Percentiles rank a stretch among this genome's conserved stretches.
Conservation (phyloP, 2,329 filamentous ascomycete genomes). For the Fusarium heterosporum region DNA sequence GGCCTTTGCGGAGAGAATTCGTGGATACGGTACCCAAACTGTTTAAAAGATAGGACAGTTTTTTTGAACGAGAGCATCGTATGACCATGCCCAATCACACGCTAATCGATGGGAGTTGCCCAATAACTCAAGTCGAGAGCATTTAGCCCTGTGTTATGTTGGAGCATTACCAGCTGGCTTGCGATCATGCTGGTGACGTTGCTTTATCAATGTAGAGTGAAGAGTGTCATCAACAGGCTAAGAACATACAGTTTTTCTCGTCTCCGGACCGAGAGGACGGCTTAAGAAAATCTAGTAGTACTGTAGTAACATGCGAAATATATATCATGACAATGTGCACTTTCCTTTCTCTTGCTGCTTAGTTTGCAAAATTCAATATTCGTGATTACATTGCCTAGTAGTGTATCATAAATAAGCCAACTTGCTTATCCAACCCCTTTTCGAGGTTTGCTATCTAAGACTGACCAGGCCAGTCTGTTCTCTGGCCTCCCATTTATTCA, state of each 20-base stretch:
- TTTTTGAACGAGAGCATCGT: constrained; percentile 9
- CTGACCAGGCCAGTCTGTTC: constrained; percentile 40
- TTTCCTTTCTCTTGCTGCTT: background rate
- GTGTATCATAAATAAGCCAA: constrained; percentile 35
- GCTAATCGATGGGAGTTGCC: constrained; percentile 21
- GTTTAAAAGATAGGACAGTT: constrained; percentile 56
- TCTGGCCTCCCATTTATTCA: constrained; percentile 38
- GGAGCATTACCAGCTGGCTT: constrained; percentile 7
- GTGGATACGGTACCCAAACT: constrained; percentile 91
- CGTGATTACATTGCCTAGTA: constrained; percentile 42
- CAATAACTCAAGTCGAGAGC: constrained; percentile 18
- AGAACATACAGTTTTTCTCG: background rate
- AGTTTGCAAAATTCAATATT: constrained; percentile 29
- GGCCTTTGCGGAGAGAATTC: constrained; percentile 96
- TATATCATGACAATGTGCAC: background rate
- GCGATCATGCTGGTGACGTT: constrained; percentile 15
- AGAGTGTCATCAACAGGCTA: background rate
- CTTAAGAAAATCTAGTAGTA: background rate
- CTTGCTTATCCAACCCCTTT: constrained; percentile 32
- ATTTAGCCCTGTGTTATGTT: constrained; percentile 9
- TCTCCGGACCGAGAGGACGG: background rate
- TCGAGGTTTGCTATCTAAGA: constrained; percentile 42
- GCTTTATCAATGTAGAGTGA: background rate
- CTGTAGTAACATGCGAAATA: constrained; percentile 20
- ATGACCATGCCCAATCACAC: constrained; percentile 14